phyloP scores from a whole-genome alignment of 208 protist genomes.

The Crithidia expoeki region DNA sequence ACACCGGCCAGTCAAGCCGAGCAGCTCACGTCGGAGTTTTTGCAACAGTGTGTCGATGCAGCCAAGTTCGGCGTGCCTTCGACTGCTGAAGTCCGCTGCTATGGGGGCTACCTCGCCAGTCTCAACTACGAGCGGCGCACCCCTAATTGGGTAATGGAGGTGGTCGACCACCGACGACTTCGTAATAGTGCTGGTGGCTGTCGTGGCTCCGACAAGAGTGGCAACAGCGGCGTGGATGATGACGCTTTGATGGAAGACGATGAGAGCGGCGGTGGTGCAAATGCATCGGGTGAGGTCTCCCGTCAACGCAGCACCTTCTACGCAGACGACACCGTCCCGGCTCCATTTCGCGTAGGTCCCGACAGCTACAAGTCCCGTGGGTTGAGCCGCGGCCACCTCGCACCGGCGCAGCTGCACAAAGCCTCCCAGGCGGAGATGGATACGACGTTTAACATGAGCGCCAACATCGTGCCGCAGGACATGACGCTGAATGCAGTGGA shows the following conservation, averaged over 20 bases:
- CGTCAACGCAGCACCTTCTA: constrained; percentile 68
- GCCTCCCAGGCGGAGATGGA: constrained; percentile 66
- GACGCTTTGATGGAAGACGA: constrained; percentile 21
- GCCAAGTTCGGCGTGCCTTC: constrained; percentile 57
- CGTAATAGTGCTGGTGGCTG: not conserved
- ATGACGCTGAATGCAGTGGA: constrained; percentile 85
- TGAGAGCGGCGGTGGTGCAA: not conserved
- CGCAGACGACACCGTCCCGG: constrained; percentile 61
- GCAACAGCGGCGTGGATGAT: constrained; percentile 13
- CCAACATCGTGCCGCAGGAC: constrained; percentile 89
- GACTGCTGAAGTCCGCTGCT: constrained; percentile 57
- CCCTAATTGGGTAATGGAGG: constrained; percentile 84
- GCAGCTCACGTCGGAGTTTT: constrained; percentile 23
- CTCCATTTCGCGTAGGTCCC: constrained; percentile 63
- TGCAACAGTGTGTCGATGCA: constrained; percentile 42
- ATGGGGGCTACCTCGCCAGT: constrained; percentile 71
- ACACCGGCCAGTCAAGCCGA: constrained; percentile 6
- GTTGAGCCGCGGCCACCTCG: constrained; percentile 84
- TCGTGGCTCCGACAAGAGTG: not conserved
- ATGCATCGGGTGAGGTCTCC: constrained; percentile 21
- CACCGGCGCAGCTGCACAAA: constrained; percentile 84
- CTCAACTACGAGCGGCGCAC: constrained; percentile 84
- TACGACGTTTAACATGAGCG: constrained; percentile 86
- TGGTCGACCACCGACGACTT: constrained; percentile 37
- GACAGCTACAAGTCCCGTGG: constrained; percentile 57